Evolutionary conservation across 2,329 filamentous ascomycete genomes (phyloP).

Genomic region (Sarocladium brachiariae): DNA sequence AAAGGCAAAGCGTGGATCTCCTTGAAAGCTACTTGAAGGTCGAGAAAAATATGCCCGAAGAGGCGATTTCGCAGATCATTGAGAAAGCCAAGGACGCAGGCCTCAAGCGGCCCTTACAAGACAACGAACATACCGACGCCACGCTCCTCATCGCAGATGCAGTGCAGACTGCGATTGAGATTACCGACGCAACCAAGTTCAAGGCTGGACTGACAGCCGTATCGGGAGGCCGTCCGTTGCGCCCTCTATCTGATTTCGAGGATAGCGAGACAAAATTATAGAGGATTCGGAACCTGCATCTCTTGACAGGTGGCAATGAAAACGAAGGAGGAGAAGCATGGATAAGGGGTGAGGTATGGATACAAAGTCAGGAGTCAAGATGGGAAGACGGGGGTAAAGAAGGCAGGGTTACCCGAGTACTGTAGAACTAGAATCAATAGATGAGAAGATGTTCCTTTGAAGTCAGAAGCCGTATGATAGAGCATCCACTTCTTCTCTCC

Average conservation of each 20-base stretch:
- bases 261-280: conserved; percentile 77
- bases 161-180: conserved; percentile 40
- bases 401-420: too few species aligned
- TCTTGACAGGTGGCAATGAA: too few species aligned
- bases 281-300: too few species aligned
- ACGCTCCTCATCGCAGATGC: conserved; percentile 17
- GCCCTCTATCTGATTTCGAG: conserved; percentile 76
- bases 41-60: conserved; percentile 39
- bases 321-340: too few species aligned
- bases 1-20: conserved; percentile 40
- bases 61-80: conserved; percentile 43
- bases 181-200: conserved; percentile 73
- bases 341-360: too few species aligned
- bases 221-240: conserved; percentile 63
- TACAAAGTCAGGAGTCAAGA: too few species aligned
- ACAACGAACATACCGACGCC: conserved; percentile 23
- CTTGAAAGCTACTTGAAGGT: conserved; percentile 44
- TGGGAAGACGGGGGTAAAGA: too few species aligned
- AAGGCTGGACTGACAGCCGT: conserved; percentile 70
- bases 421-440: too few species aligned
- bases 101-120: conserved; percentile 25
- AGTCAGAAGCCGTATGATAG: too few species aligned
- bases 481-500: too few species aligned
- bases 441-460: too few species aligned
- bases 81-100: conserved; percentile 38